These are phyloP conservation scores for Podospora australis DNA, from an alignment of 495 filamentous ascomycete species.

Conservation along the genomic window DNA sequence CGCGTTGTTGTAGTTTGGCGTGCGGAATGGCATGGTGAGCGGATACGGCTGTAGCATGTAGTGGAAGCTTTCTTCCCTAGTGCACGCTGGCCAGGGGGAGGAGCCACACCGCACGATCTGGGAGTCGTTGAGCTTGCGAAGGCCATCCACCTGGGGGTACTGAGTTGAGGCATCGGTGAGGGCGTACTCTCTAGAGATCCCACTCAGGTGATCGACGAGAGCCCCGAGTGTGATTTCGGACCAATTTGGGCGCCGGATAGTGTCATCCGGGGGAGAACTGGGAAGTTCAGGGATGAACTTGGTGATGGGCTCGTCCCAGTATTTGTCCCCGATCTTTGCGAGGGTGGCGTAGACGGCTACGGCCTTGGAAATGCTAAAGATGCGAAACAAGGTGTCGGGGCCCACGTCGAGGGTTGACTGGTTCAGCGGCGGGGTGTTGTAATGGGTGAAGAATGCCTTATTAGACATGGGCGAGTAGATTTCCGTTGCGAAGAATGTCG, in stretches of 20 bases:
- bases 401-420: background rate
- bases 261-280: background rate
- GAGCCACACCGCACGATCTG: slow-evolving; percentile 8
- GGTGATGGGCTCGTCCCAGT: slow-evolving; percentile 20
- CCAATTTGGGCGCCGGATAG: slow-evolving; percentile 8
- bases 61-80: slow-evolving; percentile 8
- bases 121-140: slow-evolving; percentile 4
- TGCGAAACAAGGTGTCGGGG: slow-evolving; percentile 15
- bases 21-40: slow-evolving; percentile 1
- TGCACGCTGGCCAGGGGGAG: slow-evolving; percentile 1
- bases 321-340: slow-evolving; percentile 6
- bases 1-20: slow-evolving; percentile 17
- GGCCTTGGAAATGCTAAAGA: slow-evolving; percentile 19
- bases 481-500: slow-evolving; percentile 10
- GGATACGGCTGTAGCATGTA: background rate
- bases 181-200: slow-evolving; percentile 10
- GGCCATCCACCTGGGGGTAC: too few species aligned
- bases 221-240: slow-evolving; percentile 11
- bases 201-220: slow-evolving; percentile 10
- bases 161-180: slow-evolving; percentile 4
- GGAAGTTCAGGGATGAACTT: slow-evolving; percentile 18
- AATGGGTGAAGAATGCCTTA: background rate
- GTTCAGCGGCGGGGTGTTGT: slow-evolving; percentile 1
- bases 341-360: slow-evolving; percentile 17
- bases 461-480: slow-evolving; percentile 12